Conservation (phyloP, 2,329 filamentous ascomycete species). For the Cladosporium sphaerospermum region DNA sequence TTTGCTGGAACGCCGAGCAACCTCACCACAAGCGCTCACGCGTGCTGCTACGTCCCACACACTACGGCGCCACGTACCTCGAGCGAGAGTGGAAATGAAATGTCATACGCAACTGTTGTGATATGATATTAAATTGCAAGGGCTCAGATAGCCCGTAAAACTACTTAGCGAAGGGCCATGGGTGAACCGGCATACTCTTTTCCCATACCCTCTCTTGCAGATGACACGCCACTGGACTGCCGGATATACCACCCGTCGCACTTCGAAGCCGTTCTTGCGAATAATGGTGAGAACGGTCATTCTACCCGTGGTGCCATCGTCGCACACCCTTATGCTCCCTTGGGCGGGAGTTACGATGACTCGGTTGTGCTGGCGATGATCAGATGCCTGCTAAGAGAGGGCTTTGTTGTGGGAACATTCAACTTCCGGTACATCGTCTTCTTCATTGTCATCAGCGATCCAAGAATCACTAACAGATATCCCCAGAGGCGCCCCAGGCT, state of each 20-base stretch:
- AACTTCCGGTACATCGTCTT: slow-evolving; percentile 67
- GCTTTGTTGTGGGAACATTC: slow-evolving; percentile 77
- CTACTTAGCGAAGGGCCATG: not conserved
- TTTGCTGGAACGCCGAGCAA: too few species aligned
- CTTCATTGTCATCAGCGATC: not conserved
- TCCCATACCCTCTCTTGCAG: slow-evolving; percentile 77
- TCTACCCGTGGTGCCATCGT: slow-evolving; percentile 52
- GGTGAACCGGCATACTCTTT: slow-evolving; percentile 44
- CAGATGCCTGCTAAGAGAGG: slow-evolving; percentile 57
- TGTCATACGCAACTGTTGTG: too few species aligned
- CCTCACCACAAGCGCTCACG: too few species aligned
- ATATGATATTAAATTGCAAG: too few species aligned
- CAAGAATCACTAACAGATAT: slow-evolving; percentile 11
- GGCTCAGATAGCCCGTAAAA: not conserved
- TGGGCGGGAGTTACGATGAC: slow-evolving; percentile 84
- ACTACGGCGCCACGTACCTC: too few species aligned
- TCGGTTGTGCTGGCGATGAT: slow-evolving; percentile 64
- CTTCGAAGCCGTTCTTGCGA: not conserved
- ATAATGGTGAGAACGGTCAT: not conserved
- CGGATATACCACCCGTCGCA: slow-evolving; percentile 63
- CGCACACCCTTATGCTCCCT: slow-evolving; percentile 83
- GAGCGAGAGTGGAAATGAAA: too few species aligned
- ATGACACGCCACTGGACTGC: slow-evolving; percentile 68
- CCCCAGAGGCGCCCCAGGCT: slow-evolving; percentile 66
- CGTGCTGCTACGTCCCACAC: too few species aligned